These are phyloP conservation scores for Ceratocystis alfenasii DNA, from an alignment of 2,329 filamentous ascomycete species.

Conservation along the genomic window DNA sequence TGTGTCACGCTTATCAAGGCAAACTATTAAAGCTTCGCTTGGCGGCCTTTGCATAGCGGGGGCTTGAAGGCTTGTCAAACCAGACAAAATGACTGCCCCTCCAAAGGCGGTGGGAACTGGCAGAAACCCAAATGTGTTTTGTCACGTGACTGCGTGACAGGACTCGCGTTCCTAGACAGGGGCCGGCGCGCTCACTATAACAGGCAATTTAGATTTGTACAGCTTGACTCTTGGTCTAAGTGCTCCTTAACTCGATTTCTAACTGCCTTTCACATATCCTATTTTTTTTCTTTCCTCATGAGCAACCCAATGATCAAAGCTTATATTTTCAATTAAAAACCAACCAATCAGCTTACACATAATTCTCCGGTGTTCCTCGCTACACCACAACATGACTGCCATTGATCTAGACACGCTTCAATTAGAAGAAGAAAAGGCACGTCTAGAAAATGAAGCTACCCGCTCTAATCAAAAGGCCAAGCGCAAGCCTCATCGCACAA, in stretches of 20 bases:
- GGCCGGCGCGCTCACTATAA: not conserved
- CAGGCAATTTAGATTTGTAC: not conserved
- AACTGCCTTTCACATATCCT: not conserved
- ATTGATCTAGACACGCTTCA: conserved; percentile 26
- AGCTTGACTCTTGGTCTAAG: not conserved
- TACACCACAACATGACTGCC: conserved; percentile 9
- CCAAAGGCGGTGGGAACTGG: conserved; percentile 19
- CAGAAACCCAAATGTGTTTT: not conserved
- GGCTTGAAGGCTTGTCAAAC: not conserved
- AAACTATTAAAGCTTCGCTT: conserved; percentile 12
- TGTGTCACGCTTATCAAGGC: conserved; percentile 15
- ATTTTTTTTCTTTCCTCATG: not conserved
- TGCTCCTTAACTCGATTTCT: too few species aligned
- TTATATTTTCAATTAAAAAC: not conserved
- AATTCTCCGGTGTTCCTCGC: not conserved
- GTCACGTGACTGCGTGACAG: conserved; percentile 18
- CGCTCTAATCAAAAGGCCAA: conserved; percentile 38
- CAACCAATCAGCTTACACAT: not conserved
- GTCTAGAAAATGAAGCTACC: conserved; percentile 30
- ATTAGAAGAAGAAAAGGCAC: conserved; percentile 31
- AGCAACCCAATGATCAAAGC: not conserved
- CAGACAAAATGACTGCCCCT: conserved; percentile 13
- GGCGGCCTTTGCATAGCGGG: conserved; percentile 14
- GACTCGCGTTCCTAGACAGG: not conserved
- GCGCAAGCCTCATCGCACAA: conserved; percentile 39